phyloP scores from a whole-genome alignment of 768 basidiomycete species.

The Suillus fuscotomentosus region DNA sequence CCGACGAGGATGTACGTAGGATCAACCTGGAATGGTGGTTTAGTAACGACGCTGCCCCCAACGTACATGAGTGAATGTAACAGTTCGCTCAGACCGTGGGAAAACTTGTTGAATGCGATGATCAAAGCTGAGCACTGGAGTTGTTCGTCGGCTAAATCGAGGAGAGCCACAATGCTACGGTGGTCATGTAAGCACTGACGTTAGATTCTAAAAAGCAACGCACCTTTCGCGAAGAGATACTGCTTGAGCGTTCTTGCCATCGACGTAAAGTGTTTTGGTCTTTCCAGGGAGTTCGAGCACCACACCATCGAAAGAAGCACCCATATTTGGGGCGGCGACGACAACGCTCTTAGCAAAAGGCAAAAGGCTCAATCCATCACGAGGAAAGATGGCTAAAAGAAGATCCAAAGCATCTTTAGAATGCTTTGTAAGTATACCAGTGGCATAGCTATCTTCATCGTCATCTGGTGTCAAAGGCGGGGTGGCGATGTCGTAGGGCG shows the following conservation, averaged over 20 bases:
- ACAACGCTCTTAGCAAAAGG: constrained; percentile 75
- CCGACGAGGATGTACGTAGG: constrained; percentile 82
- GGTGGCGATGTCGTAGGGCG: constrained; percentile 50
- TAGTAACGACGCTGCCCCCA: constrained; percentile 82
- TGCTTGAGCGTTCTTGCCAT: constrained; percentile 77
- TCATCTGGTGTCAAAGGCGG: constrained; percentile 81
- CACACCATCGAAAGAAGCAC: constrained; percentile 71
- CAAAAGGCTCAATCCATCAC: constrained; percentile 62
- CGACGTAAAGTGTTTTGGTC: constrained; percentile 78
- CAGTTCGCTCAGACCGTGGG: constrained; percentile 66
- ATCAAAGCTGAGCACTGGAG: constrained; percentile 76
- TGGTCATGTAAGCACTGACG: constrained; percentile 2
- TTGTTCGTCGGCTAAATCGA: constrained; percentile 86
- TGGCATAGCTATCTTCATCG: constrained; percentile 43
- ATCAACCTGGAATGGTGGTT: constrained; percentile 73
- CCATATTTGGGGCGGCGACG: constrained; percentile 68
- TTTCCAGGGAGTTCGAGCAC: constrained; percentile 72
- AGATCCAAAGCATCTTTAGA: constrained; percentile 71
- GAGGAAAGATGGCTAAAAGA: constrained; percentile 76
- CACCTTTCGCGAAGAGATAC: constrained; percentile 85
- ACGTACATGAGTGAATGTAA: constrained; percentile 93
- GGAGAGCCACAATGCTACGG: constrained; percentile 74
- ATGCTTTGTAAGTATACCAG: constrained; percentile 44
- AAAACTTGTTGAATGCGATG: constrained; percentile 75
- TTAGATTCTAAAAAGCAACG: constrained; percentile 13